Evolutionary conservation across 352 stramenopile genomes (phyloP).

Genomic region (Phytophthora citricola): DNA sequence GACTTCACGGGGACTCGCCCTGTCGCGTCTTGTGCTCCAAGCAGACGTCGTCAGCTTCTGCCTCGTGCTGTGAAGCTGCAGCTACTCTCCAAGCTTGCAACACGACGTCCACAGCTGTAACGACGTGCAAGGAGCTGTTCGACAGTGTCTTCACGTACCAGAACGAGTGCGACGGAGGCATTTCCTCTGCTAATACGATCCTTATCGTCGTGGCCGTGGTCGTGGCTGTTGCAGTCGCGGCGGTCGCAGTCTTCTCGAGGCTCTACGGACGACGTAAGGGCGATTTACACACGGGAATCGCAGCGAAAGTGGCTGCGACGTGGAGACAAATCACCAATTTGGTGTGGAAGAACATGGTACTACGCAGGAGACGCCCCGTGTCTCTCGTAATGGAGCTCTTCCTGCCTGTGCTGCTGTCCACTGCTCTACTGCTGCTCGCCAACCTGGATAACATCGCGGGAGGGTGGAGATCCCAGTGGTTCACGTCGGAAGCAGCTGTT

Average conservation of each 20-base stretch:
- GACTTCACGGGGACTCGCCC: constrained; percentile 28
- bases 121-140: constrained; percentile 48
- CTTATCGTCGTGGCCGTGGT: constrained; percentile 25
- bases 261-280: constrained; percentile 13
- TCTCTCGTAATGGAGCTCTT: constrained; percentile 62
- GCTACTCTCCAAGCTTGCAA: constrained; percentile 35
- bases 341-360: constrained; percentile 79
- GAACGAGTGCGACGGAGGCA: constrained; percentile 45
- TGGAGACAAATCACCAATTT: constrained; percentile 70
- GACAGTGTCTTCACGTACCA: constrained; percentile 53
- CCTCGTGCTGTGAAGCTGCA: constrained; percentile 45
- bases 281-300: background rate
- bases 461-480: constrained; percentile 42
- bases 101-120: constrained; percentile 27
- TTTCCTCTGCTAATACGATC: constrained; percentile 42
- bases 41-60: constrained; percentile 33
- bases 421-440: constrained; percentile 58
- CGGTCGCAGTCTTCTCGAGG: constrained; percentile 27
- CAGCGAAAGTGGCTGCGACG: constrained; percentile 10
- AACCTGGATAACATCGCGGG: constrained; percentile 61
- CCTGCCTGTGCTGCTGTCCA: constrained; percentile 61
- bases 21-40: constrained; percentile 51
- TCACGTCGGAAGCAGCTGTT: constrained; percentile 29
- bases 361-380: constrained; percentile 53
- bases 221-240: constrained; percentile 8